A percentile compares a stretch with the other conserved stretches of the same genome.
Evolutionary conservation across 2,329 filamentous ascomycete genomes (phyloP).

Genomic region (Fonsecaea pugnacius): DNA sequence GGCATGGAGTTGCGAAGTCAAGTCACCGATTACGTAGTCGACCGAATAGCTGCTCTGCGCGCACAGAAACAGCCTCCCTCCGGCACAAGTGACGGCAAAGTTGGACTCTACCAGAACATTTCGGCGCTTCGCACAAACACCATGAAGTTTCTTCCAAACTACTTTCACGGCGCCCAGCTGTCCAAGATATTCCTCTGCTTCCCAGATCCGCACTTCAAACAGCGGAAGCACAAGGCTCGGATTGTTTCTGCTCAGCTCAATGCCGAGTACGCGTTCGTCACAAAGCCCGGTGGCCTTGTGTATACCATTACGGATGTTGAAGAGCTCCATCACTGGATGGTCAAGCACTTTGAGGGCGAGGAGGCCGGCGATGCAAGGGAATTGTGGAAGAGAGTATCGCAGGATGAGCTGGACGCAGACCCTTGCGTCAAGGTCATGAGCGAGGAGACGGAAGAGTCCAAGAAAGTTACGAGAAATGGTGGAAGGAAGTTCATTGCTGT

Average conservation of each 20-base stretch:
- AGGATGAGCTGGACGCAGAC: conserved; percentile 58
- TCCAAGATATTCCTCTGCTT: conserved; percentile 97
- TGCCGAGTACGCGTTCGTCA: conserved; percentile 88
- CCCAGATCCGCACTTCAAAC: conserved; percentile 97
- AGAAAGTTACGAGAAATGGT: conserved; percentile 90
- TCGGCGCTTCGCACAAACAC: conserved; percentile 89
- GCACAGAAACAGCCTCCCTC: conserved; percentile 44
- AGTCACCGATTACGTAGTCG: conserved; percentile 87
- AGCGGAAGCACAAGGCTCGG: conserved; percentile 92
- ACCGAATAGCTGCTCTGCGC: conserved; percentile 81
- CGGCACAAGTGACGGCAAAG: conserved; percentile 23
- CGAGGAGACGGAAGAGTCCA: conserved; percentile 90
- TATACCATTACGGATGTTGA: conserved; percentile 99
- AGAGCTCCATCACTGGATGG: conserved; percentile 71
- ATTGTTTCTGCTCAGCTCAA: conserved; percentile 89
- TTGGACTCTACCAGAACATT: conserved; percentile 74
- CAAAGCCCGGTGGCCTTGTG: conserved; percentile 80
- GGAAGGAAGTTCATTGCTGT: conserved; percentile 90
- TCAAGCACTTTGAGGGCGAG: conserved; percentile 58
- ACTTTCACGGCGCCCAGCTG: conserved; percentile 81
- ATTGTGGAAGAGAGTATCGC: conserved; percentile 75
- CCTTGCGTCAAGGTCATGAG: conserved; percentile 67
- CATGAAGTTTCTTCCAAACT: conserved; percentile 99
- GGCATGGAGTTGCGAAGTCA: conserved; percentile 91
- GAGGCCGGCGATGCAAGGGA: conserved; percentile 73